Evolutionary conservation across 495 filamentous ascomycete species (phyloP), one percentile per base, ranked within the genome.

Genomic region (Arthonia radiata): DNA sequence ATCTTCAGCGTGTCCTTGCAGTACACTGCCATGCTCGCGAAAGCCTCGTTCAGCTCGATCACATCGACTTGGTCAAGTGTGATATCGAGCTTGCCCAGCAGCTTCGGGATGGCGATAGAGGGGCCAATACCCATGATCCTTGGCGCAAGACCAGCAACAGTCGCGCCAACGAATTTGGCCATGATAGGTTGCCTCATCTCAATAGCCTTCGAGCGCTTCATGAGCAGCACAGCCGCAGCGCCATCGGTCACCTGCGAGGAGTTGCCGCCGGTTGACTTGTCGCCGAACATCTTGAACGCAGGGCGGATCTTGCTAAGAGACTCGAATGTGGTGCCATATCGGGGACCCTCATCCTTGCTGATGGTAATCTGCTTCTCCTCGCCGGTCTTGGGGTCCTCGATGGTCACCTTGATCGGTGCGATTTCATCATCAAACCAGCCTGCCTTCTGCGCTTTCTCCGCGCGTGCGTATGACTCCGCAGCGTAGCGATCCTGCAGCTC

Each of bases 91-190:
- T 90, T 71, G 43, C 48, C 50, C 25, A 97, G 57, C 18, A 97
- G 61, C 62, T 97, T 97, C 35, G 86, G 86, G 39, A 97, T 90
- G 24, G 80, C 86, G 28, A 89, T 61, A 9, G 79, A 72, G 15
- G 86, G 86, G 16, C 86, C 86, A 35, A 97, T 93, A 30, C 86
- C 86, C 86, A 97, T 97, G 44, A 97, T 74, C 27, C 83, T 61
- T 1, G 86, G 83, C 1, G 83, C 64, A 2, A 93, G 63, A 36
- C 86, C 86, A 24, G 78, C 74, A 19, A 90, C 73, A 6, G 82
- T 91, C 16, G 81, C 73, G 37, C 78, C 80, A 40, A 79, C 77
- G 54, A 78, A 97, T 50, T 97, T 97, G 43, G 70, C 86, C 29
- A 93, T 49, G 49, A 97, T 80, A 25, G 86, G 80, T 56, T 91